Conservation (phyloP, 305 asterid species). For the Andrographis paniculata region DNA sequence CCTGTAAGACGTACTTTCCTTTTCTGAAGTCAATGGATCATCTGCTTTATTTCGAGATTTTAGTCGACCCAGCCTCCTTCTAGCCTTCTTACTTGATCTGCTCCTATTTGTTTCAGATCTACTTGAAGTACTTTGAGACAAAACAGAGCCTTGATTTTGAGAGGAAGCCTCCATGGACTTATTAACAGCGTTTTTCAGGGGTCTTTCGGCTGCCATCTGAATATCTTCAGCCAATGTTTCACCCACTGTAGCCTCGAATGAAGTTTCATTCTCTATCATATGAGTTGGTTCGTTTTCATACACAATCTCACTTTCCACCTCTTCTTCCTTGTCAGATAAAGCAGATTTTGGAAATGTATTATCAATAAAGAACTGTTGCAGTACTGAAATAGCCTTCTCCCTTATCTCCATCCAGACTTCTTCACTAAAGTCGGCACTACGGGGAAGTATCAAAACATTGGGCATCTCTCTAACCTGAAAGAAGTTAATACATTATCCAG, state of each 20-base stretch:
- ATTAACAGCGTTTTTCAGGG: conserved; percentile 48
- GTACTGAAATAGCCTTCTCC: conserved; percentile 75
- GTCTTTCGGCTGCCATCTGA: conserved; percentile 50
- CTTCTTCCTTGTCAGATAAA: conserved; percentile 80
- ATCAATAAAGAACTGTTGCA: conserved; percentile 76
- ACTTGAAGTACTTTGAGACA: conserved; percentile 46
- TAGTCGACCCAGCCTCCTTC: conserved; percentile 86
- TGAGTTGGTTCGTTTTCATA: conserved; percentile 41
- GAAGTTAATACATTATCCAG: conserved; percentile 14
- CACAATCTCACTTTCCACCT: conserved; percentile 49
- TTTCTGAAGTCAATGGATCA: conserved; percentile 48
- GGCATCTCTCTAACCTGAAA: conserved; percentile 97
- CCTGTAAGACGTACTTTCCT: conserved; percentile 67
- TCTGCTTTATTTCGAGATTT: conserved; percentile 79
- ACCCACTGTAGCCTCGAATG: conserved; percentile 47
- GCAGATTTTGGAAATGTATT: conserved; percentile 64
- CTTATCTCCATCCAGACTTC: conserved; percentile 99
- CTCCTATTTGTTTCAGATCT: conserved; percentile 78
- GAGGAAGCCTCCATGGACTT: conserved; percentile 52
- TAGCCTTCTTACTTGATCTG: conserved; percentile 93
- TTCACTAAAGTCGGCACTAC: conserved; percentile 99
- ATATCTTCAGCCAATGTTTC: conserved; percentile 45
- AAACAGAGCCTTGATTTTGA: conserved; percentile 56
- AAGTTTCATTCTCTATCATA: conserved; percentile 40
- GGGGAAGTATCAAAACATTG: conserved; percentile 96